Evolutionary conservation across 371 early-diverging fungal genomes (phyloP), one percentile per base, ranked within the genome.

Genomic region (Batkoa obscura): DNA sequence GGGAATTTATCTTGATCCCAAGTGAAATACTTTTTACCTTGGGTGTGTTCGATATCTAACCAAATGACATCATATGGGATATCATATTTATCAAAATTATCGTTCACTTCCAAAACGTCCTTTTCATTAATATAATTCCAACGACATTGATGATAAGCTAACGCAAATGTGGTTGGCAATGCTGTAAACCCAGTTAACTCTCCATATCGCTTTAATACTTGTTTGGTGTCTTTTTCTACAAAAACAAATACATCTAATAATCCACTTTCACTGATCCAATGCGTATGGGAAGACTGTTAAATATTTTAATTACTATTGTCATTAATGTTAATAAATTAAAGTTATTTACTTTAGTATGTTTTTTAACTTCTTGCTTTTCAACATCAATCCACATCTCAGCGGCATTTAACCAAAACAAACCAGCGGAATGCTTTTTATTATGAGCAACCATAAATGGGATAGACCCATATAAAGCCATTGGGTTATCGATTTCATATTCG

Each of bases 311-410:
- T 35, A 9, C 9, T 17, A 41, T 13, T 41, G 8, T 9, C 13
- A 10, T 8, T 38, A n/a, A 38, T 13, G 13, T 8, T 30, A 8
- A 17, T 15, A 39, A 41, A 46, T 13, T 46, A 46, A 9, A 13
- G 17, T 57, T 5, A 43, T 3, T 64, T 31, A 57, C 32, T 12
- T 33, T 33, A 34, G 13, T 13, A 33, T 31, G 12, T 15, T 30
- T 35, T 49, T 23, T 23, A 23, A 23, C 23, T 23, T 23, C 23
- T 23, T 23, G 23, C 23, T 59, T 62, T 47, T 85, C 83, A 49
- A 98, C 79, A 63, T 98, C 96, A 23, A 98, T 75, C 96, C 96
- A 98, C 45, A 91, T 95, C 61, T 98, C 98, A 3, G 96, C 87
- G 1, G 92, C 76, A 59, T 91, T 96, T 68, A 92, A 68, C 84